phyloP scores from a whole-genome alignment of 805 yeast genomes.

The Wickerhamomyces rabaulensis region DNA sequence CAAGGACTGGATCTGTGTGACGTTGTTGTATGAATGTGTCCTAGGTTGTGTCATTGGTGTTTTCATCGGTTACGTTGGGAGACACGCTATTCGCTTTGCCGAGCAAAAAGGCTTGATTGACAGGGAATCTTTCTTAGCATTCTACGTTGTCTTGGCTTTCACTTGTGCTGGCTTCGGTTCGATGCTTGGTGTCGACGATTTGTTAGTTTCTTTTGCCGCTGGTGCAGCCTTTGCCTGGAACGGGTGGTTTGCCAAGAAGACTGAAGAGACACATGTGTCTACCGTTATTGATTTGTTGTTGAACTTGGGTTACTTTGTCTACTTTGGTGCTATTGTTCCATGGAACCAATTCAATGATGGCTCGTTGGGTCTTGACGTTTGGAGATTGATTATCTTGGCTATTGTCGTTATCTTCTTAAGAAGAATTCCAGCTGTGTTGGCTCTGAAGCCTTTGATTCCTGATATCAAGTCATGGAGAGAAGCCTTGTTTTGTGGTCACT shows the following conservation, averaged over 20 bases:
- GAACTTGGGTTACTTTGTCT: conserved; percentile 82
- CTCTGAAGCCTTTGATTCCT: conserved; percentile 73
- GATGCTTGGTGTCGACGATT: conserved; percentile 82
- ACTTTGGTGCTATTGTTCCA: conserved; percentile 87
- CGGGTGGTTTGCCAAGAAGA: conserved; percentile 78
- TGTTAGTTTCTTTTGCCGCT: conserved; percentile 84
- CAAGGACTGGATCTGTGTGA: conserved; percentile 73
- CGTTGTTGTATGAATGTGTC: conserved; percentile 75
- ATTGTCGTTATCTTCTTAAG: conserved; percentile 69
- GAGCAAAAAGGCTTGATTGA: conserved; percentile 68
- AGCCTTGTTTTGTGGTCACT: conserved; percentile 90
- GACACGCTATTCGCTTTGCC: conserved; percentile 70
- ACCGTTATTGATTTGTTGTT: conserved; percentile 82
- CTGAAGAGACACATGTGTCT: conserved; percentile 83
- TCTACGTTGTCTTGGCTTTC: conserved; percentile 75
- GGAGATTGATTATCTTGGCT: conserved; percentile 77
- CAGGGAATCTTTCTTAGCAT: conserved; percentile 82
- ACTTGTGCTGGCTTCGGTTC: conserved; percentile 89
- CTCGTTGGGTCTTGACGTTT: conserved; percentile 58
- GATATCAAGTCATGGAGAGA: conserved; percentile 91
- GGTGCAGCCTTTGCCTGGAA: conserved; percentile 95
- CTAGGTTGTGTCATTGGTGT: conserved; percentile 76
- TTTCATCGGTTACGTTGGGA: conserved; percentile 62
- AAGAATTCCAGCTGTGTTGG: conserved; percentile 76
- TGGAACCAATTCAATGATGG: conserved; percentile 73